A percentile compares a stretch with the other conserved stretches of the same genome.
phyloP scores from a whole-genome alignment of 768 basidiomycete species.

The Chalciporus piperatus region DNA sequence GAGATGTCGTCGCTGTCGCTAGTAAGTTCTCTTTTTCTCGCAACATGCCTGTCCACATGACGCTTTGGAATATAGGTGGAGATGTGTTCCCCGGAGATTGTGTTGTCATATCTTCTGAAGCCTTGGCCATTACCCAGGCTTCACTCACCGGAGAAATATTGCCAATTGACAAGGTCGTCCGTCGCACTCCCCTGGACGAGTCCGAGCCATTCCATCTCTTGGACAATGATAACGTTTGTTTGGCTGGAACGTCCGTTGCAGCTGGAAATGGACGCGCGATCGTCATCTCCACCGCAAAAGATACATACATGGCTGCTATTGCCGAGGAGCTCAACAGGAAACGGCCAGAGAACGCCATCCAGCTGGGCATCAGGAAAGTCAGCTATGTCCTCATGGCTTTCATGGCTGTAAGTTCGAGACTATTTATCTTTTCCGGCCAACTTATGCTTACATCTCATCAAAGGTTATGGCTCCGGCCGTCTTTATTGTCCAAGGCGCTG shows the following conservation, averaged over 20 bases:
- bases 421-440: neutral
- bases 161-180: slow-evolving; percentile 30
- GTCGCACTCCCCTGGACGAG: slow-evolving; percentile 14
- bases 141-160: slow-evolving; percentile 36
- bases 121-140: slow-evolving; percentile 32
- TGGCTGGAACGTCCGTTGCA: slow-evolving; percentile 34
- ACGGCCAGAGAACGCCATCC: slow-evolving; percentile 34
- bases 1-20: slow-evolving; percentile 30
- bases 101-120: slow-evolving; percentile 30
- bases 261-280: slow-evolving; percentile 32
- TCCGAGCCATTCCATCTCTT: slow-evolving; percentile 28
- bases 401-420: slow-evolving; percentile 24
- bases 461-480: slow-evolving; percentile 32
- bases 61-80: slow-evolving; percentile 18
- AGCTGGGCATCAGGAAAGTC: slow-evolving; percentile 33
- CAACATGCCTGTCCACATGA: neutral
- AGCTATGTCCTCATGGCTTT: slow-evolving; percentile 32
- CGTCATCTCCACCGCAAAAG: slow-evolving; percentile 30
- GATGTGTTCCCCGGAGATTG: slow-evolving; percentile 38
- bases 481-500: slow-evolving; percentile 30
- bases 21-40: slow-evolving; percentile 14
- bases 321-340: slow-evolving; percentile 32
- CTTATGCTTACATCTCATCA: neutral
- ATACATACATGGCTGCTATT: slow-evolving; percentile 36
- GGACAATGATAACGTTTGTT: slow-evolving; percentile 33